Conservation (phyloP, 2,329 filamentous ascomycete genomes). For the Colletotrichum karsti region DNA sequence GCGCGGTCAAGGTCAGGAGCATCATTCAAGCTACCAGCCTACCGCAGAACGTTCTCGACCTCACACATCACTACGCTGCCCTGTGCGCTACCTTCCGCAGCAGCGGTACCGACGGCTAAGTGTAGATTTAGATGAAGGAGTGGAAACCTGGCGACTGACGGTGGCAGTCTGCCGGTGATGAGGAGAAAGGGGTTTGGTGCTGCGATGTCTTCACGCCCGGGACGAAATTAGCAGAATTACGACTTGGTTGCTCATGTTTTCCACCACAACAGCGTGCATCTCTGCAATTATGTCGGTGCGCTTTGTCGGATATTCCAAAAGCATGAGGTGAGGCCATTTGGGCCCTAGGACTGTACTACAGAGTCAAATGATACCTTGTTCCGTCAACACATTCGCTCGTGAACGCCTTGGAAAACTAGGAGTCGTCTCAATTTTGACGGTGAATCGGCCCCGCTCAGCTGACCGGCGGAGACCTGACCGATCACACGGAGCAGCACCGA, state of each 20-base stretch:
- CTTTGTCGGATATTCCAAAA: conserved; percentile 17
- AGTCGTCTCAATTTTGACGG: no score
- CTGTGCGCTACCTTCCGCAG: conserved; percentile 95
- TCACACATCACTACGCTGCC: conserved; percentile 96
- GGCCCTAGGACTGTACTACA: conserved; percentile 14
- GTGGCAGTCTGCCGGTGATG: neutral
- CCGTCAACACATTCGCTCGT: neutral
- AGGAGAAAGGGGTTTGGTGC: neutral
- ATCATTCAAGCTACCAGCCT: conserved; percentile 97
- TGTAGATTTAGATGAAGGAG: neutral
- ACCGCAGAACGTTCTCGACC: conserved; percentile 89
- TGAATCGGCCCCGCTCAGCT: neutral
- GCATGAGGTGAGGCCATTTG: conserved; percentile 6
- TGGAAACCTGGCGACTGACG: neutral
- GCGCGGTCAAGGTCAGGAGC: conserved; percentile 94
- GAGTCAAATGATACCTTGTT: conserved; percentile 29
- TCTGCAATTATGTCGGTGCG: neutral
- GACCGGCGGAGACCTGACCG: neutral
- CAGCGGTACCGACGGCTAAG: conserved; percentile 85
- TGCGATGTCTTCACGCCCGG: conserved; percentile 2
- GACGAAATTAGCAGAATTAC: conserved; percentile 8
- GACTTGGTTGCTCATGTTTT: conserved; percentile 14
- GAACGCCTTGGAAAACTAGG: no score
- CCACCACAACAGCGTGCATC: conserved; percentile 4
- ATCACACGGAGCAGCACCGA: conserved; percentile 4